A percentile compares a stretch with the other conserved stretches of the same genome.
These are phyloP conservation scores for Sisymbrium irio DNA, from an alignment of 345 rosid species.

Conservation along the genomic window DNA sequence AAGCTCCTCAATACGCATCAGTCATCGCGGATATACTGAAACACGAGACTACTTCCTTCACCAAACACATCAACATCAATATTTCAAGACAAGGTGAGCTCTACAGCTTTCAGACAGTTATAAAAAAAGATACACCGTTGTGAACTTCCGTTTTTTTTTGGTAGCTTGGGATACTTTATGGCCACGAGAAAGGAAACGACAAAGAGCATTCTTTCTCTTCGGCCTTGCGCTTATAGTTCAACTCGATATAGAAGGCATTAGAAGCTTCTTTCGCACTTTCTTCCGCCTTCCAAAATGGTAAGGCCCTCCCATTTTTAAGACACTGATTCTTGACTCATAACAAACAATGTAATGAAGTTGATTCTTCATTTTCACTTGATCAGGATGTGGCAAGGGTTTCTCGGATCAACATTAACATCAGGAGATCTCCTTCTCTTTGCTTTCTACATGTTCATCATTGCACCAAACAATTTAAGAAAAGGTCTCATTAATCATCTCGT, in stretches of 20 bases:
- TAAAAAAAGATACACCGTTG: not conserved
- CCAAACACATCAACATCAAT: constrained; percentile 38
- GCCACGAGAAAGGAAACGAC: constrained; percentile 96
- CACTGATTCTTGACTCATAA: not conserved
- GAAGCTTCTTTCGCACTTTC: constrained; percentile 78
- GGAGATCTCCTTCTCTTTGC: constrained; percentile 78
- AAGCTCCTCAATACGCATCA: constrained; percentile 87
- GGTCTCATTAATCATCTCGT: constrained; percentile 72
- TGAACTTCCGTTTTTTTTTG: not conserved
- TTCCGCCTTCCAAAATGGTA: constrained; percentile 90
- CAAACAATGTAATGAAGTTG: constrained; percentile 6
- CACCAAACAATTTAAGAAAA: constrained; percentile 76
- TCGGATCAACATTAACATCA: constrained; percentile 85
- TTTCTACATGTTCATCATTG: constrained; percentile 75
- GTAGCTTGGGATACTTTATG: constrained; percentile 95
- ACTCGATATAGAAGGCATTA: constrained; percentile 75
- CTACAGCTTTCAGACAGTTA: not conserved
- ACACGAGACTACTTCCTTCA: constrained; percentile 32
- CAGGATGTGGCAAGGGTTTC: constrained; percentile 98
- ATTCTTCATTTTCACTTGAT: constrained; percentile 1
- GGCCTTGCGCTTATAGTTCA: constrained; percentile 87
- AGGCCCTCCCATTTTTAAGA: not conserved
- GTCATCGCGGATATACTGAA: constrained; percentile 72
- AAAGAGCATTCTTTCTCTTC: constrained; percentile 89
- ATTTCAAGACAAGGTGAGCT: constrained; percentile 82